Evolutionary conservation across 345 rosid genomes (phyloP).

Genomic region (Ricinus communis): DNA sequence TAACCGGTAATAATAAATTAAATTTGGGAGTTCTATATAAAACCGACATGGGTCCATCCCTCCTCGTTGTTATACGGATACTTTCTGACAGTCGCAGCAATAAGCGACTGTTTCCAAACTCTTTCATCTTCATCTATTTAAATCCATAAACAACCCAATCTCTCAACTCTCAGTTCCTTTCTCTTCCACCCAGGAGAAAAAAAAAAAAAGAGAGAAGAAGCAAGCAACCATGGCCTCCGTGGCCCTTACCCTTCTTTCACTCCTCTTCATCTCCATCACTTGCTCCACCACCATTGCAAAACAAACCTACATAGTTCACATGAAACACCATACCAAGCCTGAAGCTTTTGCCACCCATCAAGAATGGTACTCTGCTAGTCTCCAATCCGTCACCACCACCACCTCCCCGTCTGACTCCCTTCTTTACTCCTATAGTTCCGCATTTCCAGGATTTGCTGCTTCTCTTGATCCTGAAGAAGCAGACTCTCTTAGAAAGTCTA

Average conservation of each 20-base stretch:
- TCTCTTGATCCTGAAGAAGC: constrained; percentile 55
- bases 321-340: constrained; percentile 62
- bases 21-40: neutral
- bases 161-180: too few species aligned
- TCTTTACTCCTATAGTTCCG: constrained; percentile 60
- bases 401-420: constrained; percentile 39
- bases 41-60: neutral
- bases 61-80: too few species aligned
- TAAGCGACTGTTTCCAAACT: neutral
- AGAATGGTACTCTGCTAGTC: constrained; percentile 68
- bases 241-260: constrained; percentile 14
- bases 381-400: constrained; percentile 48
- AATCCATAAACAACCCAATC: neutral
- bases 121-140: neutral
- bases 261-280: constrained; percentile 17
- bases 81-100: constrained; percentile 4
- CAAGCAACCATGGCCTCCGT: constrained; percentile 6
- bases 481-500: constrained; percentile 44
- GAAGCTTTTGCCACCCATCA: constrained; percentile 49
- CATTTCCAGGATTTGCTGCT: constrained; percentile 75
- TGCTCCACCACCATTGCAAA: constrained; percentile 22
- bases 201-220: too few species aligned
- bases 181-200: too few species aligned
- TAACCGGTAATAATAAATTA: too few species aligned
- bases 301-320: constrained; percentile 72